These are phyloP conservation scores for Coniochaeta pulveracea DNA, from an alignment of 2,329 filamentous ascomycete genomes.

Conservation along the genomic window DNA sequence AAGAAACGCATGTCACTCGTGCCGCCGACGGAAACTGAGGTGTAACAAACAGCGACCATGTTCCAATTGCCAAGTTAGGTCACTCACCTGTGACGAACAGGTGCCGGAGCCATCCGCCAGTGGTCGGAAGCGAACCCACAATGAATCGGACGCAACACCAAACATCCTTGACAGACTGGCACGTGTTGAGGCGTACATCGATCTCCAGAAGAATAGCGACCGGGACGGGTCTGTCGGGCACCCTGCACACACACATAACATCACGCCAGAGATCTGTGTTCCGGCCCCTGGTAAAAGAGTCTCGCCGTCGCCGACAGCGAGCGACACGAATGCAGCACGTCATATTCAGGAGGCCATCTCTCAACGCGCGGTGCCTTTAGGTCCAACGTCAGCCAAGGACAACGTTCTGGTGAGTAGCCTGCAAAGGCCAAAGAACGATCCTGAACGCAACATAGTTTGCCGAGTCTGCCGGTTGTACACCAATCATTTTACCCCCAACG, in stretches of 20 bases:
- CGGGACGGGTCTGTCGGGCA: too few species aligned
- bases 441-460: too few species aligned
- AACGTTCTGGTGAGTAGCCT: background rate
- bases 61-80: background rate
- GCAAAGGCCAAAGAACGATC: background rate
- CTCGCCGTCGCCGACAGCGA: background rate
- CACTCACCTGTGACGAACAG: conserved; percentile 1
- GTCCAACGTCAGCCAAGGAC: background rate
- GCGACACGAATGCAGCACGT: background rate
- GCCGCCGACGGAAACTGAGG: conserved; percentile 1
- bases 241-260: background rate
- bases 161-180: background rate
- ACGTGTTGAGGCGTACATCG: background rate
- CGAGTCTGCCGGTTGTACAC: too few species aligned
- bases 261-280: background rate
- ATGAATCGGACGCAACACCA: background rate
- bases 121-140: conserved; percentile 1
- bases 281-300: background rate
- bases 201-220: background rate
- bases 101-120: background rate
- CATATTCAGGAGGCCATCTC: background rate
- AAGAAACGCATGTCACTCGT: conserved; percentile 1
- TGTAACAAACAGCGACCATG: conserved; percentile 3
- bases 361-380: background rate
- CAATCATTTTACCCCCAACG: too few species aligned